These are phyloP conservation scores for Aaosphaeria arxii DNA, from an alignment of 2,329 filamentous ascomycete species.

Conservation along the genomic window DNA sequence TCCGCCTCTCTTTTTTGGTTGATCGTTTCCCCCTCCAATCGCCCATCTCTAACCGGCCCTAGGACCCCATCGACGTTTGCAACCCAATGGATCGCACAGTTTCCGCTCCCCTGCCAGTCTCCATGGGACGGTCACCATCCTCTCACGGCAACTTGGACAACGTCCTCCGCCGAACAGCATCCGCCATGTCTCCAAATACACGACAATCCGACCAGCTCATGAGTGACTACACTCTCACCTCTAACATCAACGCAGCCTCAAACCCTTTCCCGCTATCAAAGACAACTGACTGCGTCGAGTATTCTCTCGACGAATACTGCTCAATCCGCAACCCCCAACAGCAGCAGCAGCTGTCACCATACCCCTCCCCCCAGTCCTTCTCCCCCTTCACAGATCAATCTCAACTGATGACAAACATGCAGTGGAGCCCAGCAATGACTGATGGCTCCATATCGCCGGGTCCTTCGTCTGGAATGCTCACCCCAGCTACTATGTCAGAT, in stretches of 20 bases:
- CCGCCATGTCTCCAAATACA: slow-evolving; percentile 10
- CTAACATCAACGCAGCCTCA: slow-evolving; percentile 16
- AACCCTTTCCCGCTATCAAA: slow-evolving; percentile 15
- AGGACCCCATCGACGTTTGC: slow-evolving; percentile 15
- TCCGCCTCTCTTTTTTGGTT: slow-evolving; percentile 19
- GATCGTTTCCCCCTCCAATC: not conserved
- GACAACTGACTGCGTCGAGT: slow-evolving; percentile 26
- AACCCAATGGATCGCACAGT: slow-evolving; percentile 30
- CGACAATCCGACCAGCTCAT: slow-evolving; percentile 15
- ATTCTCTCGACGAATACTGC: slow-evolving; percentile 34
- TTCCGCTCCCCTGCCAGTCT: slow-evolving; percentile 27
- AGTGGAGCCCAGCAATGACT: slow-evolving; percentile 28
- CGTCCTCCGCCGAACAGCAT: slow-evolving; percentile 18
- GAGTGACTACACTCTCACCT: slow-evolving; percentile 32
- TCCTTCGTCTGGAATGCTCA: slow-evolving; percentile 34
- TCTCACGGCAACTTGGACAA: slow-evolving; percentile 7
- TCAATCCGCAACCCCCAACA: slow-evolving; percentile 20
- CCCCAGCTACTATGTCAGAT: slow-evolving; percentile 39
- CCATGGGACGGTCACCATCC: slow-evolving; percentile 13
- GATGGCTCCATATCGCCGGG: slow-evolving; percentile 35
- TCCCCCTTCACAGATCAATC: slow-evolving; percentile 20
- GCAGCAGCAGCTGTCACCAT: slow-evolving; percentile 20
- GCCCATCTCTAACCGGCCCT: slow-evolving; percentile 25
- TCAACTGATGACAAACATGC: slow-evolving; percentile 28
- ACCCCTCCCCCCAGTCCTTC: slow-evolving; percentile 17